phyloP scores from a whole-genome alignment of 2,329 filamentous ascomycete species.

The Verticillium nonalfalfae region DNA sequence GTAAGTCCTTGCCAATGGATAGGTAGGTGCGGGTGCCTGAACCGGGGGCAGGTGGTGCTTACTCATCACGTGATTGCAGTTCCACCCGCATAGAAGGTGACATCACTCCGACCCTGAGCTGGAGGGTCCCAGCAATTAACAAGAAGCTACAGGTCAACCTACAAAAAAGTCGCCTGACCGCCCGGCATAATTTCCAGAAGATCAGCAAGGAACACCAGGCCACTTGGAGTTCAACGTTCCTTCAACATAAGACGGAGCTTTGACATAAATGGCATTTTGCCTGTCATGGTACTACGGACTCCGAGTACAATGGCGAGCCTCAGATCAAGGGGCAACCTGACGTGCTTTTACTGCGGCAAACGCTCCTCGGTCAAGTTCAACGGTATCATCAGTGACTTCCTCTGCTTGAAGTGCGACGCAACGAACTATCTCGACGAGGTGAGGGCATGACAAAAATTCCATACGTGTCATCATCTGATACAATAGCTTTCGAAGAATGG shows the following conservation, averaged over 20 bases:
- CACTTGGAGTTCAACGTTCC: background rate
- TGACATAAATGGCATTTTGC: conserved; percentile 12
- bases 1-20: background rate
- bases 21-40: background rate
- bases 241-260: conserved; percentile 7
- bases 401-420: conserved; percentile 74
- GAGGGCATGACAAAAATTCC: conserved; percentile 14
- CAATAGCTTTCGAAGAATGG: conserved; percentile 56
- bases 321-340: conserved; percentile 38
- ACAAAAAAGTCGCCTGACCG: conserved; percentile 16
- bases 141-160: background rate
- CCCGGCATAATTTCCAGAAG: conserved; percentile 25
- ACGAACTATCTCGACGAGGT: conserved; percentile 88
- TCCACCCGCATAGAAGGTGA: background rate
- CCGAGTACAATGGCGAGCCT: conserved; percentile 33
- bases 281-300: conserved; percentile 2
- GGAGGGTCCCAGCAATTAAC: background rate
- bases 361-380: conserved; percentile 56
- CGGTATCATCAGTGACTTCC: conserved; percentile 56
- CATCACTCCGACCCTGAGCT: background rate
- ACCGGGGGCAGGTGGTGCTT: background rate
- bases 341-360: conserved; percentile 80
- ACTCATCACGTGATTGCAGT: background rate
- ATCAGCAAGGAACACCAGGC: background rate
- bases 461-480: background rate